These are phyloP conservation scores for Byssothecium circinans DNA, from an alignment of 2,329 filamentous ascomycete species.

Conservation along the genomic window DNA sequence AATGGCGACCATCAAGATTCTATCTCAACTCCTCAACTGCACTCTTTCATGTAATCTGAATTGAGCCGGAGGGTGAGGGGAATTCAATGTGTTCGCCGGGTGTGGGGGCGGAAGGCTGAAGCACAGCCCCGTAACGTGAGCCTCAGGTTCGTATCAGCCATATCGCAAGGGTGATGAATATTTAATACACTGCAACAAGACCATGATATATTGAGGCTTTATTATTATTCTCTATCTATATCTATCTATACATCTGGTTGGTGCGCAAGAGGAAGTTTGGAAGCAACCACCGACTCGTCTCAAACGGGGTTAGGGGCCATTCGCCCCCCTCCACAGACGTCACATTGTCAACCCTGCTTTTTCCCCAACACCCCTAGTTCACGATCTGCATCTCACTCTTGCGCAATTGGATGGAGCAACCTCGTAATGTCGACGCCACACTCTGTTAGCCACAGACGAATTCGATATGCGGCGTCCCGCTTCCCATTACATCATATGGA, in stretches of 20 bases:
- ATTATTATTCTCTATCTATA: neutral
- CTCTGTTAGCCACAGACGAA: neutral
- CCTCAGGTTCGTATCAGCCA: conserved; percentile 8
- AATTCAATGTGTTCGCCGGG: too few relatives aligned
- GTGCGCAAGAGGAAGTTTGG: conserved; percentile 23
- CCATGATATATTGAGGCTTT: neutral
- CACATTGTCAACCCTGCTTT: neutral
- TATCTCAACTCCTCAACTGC: too few relatives aligned
- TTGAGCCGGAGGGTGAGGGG: too few relatives aligned
- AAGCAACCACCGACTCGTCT: too few relatives aligned
- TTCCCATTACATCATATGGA: conserved; percentile 3
- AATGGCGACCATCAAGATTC: too few relatives aligned
- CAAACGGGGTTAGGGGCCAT: conserved; percentile 30
- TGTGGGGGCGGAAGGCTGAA: too few relatives aligned
- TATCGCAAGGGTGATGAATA: neutral
- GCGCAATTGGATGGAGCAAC: neutral
- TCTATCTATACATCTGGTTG: neutral
- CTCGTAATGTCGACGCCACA: conserved; percentile 3
- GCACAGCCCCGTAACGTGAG: too few relatives aligned
- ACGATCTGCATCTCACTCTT: neutral
- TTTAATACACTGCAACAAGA: neutral
- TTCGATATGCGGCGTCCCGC: neutral
- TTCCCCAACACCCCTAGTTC: neutral
- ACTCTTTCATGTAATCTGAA: too few relatives aligned
- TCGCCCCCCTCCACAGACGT: conserved; percentile 2